A percentile compares a stretch with the other conserved stretches of the same genome.
Evolutionary conservation across 441 rosid genomes (phyloP).

Genomic region (Raphanus hybrid): DNA sequence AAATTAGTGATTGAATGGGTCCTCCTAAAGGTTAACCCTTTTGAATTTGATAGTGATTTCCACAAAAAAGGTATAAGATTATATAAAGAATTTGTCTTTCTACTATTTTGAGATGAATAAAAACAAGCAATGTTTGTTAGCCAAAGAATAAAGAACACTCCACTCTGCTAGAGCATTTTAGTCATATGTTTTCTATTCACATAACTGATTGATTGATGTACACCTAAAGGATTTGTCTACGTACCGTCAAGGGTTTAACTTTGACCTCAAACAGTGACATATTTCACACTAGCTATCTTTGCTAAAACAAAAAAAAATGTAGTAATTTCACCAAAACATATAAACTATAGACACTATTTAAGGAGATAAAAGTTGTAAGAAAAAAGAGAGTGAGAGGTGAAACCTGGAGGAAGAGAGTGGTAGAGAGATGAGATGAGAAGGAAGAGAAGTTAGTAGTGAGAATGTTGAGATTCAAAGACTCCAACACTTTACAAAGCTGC

Average conservation of each 20-base stretch:
- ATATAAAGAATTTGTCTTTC: background rate
- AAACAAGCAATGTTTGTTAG: background rate
- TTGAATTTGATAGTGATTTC: conserved; percentile 13
- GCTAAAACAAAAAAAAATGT: background rate
- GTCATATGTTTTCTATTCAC: conserved; percentile 26
- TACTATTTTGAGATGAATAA: conserved; percentile 5
- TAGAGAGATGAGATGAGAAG: conserved; percentile 69
- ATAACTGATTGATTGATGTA: conserved; percentile 22
- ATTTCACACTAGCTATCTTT: background rate
- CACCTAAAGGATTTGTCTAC: conserved; percentile 11
- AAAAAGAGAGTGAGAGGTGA: background rate
- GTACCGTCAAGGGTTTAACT: conserved; percentile 12
- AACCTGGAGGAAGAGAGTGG: conserved; percentile 80
- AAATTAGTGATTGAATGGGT: conserved; percentile 31
- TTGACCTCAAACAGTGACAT: background rate
- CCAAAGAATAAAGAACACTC: background rate
- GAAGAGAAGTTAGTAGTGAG: conserved; percentile 73
- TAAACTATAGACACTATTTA: background rate
- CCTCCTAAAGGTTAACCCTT: conserved; percentile 24
- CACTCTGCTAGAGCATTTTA: conserved; percentile 20
- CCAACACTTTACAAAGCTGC: conserved; percentile 78
- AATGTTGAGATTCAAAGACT: conserved; percentile 78
- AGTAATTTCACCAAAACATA: conserved; percentile 5
- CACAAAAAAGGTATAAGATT: background rate
- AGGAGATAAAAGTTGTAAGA: background rate